These are phyloP conservation scores for Cordyceps cicadae DNA, from an alignment of 2,329 filamentous ascomycete genomes.

Conservation along the genomic window DNA sequence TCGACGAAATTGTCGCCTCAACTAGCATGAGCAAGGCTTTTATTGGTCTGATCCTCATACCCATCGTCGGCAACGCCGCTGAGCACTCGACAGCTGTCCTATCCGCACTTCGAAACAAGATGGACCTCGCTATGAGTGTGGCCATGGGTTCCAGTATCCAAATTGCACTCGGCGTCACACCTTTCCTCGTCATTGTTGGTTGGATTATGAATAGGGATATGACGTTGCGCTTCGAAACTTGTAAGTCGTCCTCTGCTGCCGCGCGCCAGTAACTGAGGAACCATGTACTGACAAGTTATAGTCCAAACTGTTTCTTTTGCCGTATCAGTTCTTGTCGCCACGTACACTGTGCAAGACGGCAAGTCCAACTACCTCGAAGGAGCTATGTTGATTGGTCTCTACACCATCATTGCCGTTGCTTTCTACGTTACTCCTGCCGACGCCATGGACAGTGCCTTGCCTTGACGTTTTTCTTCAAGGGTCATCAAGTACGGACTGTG, in stretches of 20 bases:
- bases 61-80: slow-evolving; percentile 72
- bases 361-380: slow-evolving; percentile 80
- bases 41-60: slow-evolving; percentile 70
- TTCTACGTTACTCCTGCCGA: slow-evolving; percentile 48
- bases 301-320: slow-evolving; percentile 72
- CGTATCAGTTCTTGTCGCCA: slow-evolving; percentile 66
- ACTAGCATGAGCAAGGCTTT: slow-evolving; percentile 71
- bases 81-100: slow-evolving; percentile 77
- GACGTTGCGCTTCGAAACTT: slow-evolving; percentile 70
- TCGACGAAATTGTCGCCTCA: slow-evolving; percentile 61
- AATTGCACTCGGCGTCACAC: slow-evolving; percentile 74
- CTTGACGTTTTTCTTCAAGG: slow-evolving; percentile 7
- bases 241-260: slow-evolving; percentile 22
- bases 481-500: neutral
- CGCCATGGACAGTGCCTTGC: slow-evolving; percentile 33
- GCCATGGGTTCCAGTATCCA: slow-evolving; percentile 77
- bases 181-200: slow-evolving; percentile 69
- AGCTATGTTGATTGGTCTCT: slow-evolving; percentile 53
- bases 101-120: slow-evolving; percentile 69
- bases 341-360: slow-evolving; percentile 70
- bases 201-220: slow-evolving; percentile 68
- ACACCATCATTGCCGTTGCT: slow-evolving; percentile 52
- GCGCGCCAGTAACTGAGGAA: neutral
- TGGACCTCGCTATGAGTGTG: slow-evolving; percentile 67
- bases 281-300: slow-evolving; percentile 17